These are phyloP conservation scores for Immersiporthe knoxdaviesiana DNA, from an alignment of 2,329 filamentous ascomycete species.

Conservation along the genomic window DNA sequence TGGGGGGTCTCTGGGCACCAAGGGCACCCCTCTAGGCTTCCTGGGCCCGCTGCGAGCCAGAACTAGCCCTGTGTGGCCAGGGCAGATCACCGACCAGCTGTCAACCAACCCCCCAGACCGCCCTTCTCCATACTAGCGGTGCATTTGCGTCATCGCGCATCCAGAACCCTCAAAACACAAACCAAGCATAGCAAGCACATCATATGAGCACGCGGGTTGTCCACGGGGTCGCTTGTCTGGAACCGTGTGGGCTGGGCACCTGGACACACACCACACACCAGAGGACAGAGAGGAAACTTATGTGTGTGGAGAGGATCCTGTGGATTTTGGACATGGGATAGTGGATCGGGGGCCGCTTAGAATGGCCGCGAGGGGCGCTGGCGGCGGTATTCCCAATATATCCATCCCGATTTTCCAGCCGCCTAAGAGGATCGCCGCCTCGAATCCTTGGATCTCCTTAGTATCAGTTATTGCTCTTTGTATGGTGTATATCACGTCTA, in stretches of 20 bases:
- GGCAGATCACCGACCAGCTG: neutral
- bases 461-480: too few species aligned
- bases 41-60: too few species aligned
- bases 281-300: too few species aligned
- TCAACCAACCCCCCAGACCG: slow-evolving; percentile 1
- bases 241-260: neutral
- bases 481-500: too few species aligned
- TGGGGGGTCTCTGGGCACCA: too few species aligned
- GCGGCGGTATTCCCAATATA: neutral
- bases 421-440: neutral
- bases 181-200: too few species aligned
- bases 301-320: neutral
- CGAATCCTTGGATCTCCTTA: neutral
- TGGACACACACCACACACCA: too few species aligned
- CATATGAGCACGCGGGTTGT: neutral
- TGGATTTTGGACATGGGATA: too few species aligned
- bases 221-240: slow-evolving; percentile 1
- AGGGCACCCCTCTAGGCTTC: too few species aligned
- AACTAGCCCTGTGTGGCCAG: too few species aligned
- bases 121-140: neutral
- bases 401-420: neutral
- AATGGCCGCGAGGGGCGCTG: neutral
- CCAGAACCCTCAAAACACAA: neutral
- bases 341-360: neutral
- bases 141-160: slow-evolving; percentile 2